Evolutionary conservation across 768 basidiomycete genomes (phyloP), one percentile per base, ranked within the genome.

Genomic region (Trametes villosa): DNA sequence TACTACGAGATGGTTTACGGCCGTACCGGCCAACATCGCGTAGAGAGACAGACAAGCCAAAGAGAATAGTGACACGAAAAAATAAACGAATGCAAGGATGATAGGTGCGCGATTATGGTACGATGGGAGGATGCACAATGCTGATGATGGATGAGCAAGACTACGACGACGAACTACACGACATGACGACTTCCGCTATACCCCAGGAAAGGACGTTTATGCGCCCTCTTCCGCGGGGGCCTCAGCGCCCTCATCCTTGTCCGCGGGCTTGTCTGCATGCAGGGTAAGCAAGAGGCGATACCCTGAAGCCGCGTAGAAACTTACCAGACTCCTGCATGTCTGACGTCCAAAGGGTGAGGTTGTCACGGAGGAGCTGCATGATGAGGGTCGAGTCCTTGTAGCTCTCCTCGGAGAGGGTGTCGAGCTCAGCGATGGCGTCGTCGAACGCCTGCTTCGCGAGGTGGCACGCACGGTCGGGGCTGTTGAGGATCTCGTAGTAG

Each of bases 401-500:
- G 77, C 89, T 91, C 84, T 98, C 96, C 80, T 98, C 96, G 70
- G 92, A 95, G 56, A 98, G 87, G 24, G 96, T 98, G 83, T 98
- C 96, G 71, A 98, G 93, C 80, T 98, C 96, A 67, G 96, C 95
- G 74, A 98, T 98, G 46, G 96, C 96, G 76, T 98, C 96, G 65
- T 98, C 96, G 77, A 98, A 98, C 9, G 96, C 96, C 78, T 97
- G 94, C 83, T 98, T 98, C 76, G 96, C 96, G 67, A 98, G 91
- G 74, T 96, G 93, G 83, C 96, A 97, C 52, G 96, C 96, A 77
- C 94, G 93, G 78, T 97, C 96, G 68, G 96, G 95, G 78, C 91
- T 92, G 87, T 97, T 97, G 77, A 97, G 88, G 75, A 98, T 97
- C 79, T 98, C 96, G 81, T 97, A 97, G 86, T 98, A 98, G 86